Base-by-base conservation (phyloP, 768 basidiomycete species). In the Amanita jacksonii region DNA sequence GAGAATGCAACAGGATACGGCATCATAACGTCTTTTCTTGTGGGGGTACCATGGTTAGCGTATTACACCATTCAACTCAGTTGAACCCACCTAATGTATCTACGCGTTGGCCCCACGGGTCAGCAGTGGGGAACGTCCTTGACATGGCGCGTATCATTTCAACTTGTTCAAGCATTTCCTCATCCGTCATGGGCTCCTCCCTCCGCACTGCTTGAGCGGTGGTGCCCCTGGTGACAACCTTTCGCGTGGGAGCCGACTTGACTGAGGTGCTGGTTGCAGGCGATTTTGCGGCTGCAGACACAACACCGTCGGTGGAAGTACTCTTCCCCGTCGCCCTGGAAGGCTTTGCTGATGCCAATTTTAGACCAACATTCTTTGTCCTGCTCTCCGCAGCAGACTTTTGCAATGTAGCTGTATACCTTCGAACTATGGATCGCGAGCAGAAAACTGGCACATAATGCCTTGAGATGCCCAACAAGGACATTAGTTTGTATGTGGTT, bases 1-100 rank as follows among this genome's bases (percentile, higher is more conserved):
- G 43, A 47, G 9, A 51, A 35, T 9, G 40, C 46, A n/a, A 54
- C 52, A 10, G 58, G 52, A 28, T 60, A 52, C 10, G 64, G 64
- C 37, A 71, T 54, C 42, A 60, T 60, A 43, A 73, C 69, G 55
- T 73, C 71, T 73, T 60, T 45, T 53, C 60, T 64, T 65, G 58
- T 51, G 49, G 30, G 31, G 39, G 39, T 13, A 41, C 19, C 23
- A 49, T 55, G 13, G n/a, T 34, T 25, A 15, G 22, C 32, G 38
- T 7, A 45, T 33, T 19, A 9, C 12, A 28, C 27, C 8, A 44
- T 38, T 12, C 10, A 5, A 12, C 22, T 18, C 12, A 44, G 18
- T 15, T 9, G 24, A 22, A 49, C 59, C 40, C 58, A 70, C 69
- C 70, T 58, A 70, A 51, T 1, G 67, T 65, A 16, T 66, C 60